Conservation (phyloP, 164 flowering plant species). For the Protea cynaroides region DNA sequence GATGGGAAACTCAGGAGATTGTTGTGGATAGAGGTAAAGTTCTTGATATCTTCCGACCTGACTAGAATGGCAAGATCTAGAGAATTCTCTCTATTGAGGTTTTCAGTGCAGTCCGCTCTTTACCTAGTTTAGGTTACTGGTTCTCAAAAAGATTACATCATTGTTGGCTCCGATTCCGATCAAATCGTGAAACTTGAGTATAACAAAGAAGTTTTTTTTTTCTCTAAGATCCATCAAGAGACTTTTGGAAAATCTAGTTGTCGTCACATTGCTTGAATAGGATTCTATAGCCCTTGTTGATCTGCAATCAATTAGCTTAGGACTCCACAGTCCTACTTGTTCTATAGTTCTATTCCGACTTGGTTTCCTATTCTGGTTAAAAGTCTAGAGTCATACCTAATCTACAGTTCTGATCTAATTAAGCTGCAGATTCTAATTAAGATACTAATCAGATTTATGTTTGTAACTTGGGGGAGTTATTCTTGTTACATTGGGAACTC, state of each 20-base stretch:
- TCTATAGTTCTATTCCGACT: too few species aligned
- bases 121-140: slow-evolving; percentile 74
- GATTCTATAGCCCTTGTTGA: too few species aligned
- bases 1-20: slow-evolving; percentile 64
- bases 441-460: too few species aligned
- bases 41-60: slow-evolving; percentile 69
- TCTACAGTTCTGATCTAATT: too few species aligned
- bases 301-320: too few species aligned
- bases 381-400: too few species aligned
- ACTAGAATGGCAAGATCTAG: slow-evolving; percentile 68
- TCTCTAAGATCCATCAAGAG: slow-evolving; percentile 90
- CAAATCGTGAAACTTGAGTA: slow-evolving; percentile 84
- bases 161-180: slow-evolving; percentile 95
- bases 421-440: too few species aligned
- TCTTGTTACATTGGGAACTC: too few species aligned
- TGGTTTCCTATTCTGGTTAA: too few species aligned
- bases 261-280: slow-evolving; percentile 82
- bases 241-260: slow-evolving; percentile 95
- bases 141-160: slow-evolving; percentile 80
- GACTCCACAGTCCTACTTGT: too few species aligned
- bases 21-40: slow-evolving; percentile 75
- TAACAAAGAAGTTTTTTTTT: slow-evolving; percentile 69
- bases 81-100: slow-evolving; percentile 62
- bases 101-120: slow-evolving; percentile 60
- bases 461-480: too few species aligned